Percentiles rank a stretch among this genome's conserved stretches.
Conservation (phyloP, 2,329 filamentous ascomycete species). For the Nemania serpens region DNA sequence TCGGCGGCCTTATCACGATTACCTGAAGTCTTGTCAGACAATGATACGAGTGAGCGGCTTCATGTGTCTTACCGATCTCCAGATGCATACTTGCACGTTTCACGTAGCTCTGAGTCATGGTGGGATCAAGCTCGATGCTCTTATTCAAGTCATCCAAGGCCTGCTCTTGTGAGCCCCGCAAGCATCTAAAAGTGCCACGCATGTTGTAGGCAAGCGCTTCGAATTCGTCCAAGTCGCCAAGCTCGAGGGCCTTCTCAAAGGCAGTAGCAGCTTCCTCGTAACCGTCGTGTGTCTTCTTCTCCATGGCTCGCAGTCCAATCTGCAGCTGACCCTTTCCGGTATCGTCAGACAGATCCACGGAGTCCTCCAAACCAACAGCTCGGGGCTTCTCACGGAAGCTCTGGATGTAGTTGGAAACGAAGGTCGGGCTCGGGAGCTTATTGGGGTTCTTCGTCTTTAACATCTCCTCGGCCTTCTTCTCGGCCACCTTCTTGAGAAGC, state of each 20-base stretch:
- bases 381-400: constrained; percentile 88
- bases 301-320: constrained; percentile 78
- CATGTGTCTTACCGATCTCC: constrained; percentile 71
- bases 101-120: constrained; percentile 94
- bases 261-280: constrained; percentile 86
- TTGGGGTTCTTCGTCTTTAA: constrained; percentile 79
- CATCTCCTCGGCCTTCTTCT: constrained; percentile 90
- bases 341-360: constrained; percentile 74
- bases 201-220: constrained; percentile 96
- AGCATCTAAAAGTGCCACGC: constrained; percentile 92
- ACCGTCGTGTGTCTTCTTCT: constrained; percentile 84
- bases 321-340: constrained; percentile 86
- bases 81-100: constrained; percentile 98
- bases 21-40: constrained; percentile 51
- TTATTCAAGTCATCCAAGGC: constrained; percentile 87
- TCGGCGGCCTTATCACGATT: constrained; percentile 83
- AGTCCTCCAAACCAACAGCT: constrained; percentile 81
- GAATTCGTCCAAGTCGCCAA: constrained; percentile 77
- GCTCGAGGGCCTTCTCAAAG: constrained; percentile 86
- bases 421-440: constrained; percentile 92
- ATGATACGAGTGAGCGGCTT: not conserved
- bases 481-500: constrained; percentile 93
- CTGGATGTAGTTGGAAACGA: constrained; percentile 98
- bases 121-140: constrained; percentile 87
- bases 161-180: constrained; percentile 83